Conservation (phyloP, 2,329 filamentous ascomycete genomes). For the Fusarium duplospermum region DNA sequence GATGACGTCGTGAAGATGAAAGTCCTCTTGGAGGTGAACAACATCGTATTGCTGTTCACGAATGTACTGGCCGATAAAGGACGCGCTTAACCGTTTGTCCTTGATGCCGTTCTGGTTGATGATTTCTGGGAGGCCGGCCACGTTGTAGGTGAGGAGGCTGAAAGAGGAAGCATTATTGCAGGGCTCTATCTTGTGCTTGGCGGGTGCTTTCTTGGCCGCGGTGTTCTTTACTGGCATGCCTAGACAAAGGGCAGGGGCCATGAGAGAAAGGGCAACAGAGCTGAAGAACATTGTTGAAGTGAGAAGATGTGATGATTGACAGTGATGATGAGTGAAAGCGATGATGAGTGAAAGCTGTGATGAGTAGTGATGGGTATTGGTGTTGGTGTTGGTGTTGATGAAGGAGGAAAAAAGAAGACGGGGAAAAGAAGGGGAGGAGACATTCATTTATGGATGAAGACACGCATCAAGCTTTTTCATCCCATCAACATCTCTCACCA, state of each 20-base stretch:
- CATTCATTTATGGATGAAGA: background rate
- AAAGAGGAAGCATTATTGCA: background rate
- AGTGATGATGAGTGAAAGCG: background rate
- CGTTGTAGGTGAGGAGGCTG: background rate
- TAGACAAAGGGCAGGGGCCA: background rate
- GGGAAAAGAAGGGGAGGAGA: background rate
- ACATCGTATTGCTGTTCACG: background rate
- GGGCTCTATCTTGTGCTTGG: background rate
- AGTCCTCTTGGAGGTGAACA: background rate
- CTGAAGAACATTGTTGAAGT: background rate
- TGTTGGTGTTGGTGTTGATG: background rate
- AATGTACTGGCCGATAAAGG: background rate
- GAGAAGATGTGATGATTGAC: background rate
- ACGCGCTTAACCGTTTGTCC: background rate
- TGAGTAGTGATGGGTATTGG: background rate
- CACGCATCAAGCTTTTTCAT: background rate
- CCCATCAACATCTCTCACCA: background rate
- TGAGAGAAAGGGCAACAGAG: background rate
- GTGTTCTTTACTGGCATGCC: background rate
- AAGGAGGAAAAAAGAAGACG: background rate
- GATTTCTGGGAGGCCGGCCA: background rate
- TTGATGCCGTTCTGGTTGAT: background rate
- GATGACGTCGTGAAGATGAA: background rate
- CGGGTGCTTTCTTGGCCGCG: background rate
- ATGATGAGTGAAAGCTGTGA: background rate